Evolutionary conservation across 495 filamentous ascomycete species (phyloP).

Genomic region (Podospora australis): DNA sequence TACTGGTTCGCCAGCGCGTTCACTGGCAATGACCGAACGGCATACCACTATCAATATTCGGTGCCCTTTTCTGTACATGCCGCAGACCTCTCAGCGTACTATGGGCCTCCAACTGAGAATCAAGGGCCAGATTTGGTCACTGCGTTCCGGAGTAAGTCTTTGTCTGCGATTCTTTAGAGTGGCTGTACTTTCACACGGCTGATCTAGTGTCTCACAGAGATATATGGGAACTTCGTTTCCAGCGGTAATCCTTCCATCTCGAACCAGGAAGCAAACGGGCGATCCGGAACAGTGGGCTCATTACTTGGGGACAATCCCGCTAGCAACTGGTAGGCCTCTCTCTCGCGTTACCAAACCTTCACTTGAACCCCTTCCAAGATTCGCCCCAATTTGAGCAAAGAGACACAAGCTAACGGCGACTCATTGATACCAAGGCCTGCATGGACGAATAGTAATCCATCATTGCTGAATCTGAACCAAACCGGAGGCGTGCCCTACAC

Average conservation of each 20-base stretch:
- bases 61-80: conserved; percentile 46
- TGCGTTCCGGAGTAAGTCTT: conserved; percentile 10
- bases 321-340: conserved; percentile 1
- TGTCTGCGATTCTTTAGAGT: background rate
- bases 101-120: conserved; percentile 11
- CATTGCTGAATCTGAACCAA: conserved; percentile 37
- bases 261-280: conserved; percentile 28
- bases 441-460: conserved; percentile 21
- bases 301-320: conserved; percentile 1
- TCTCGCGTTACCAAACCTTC: background rate
- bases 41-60: conserved; percentile 51
- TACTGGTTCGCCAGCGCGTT: conserved; percentile 53
- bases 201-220: conserved; percentile 10
- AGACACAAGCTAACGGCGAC: too few relatives aligned
- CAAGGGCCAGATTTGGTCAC: conserved; percentile 17
- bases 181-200: background rate
- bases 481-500: conserved; percentile 33
- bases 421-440: conserved; percentile 21
- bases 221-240: conserved; percentile 45
- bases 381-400: too few relatives aligned
- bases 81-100: conserved; percentile 30
- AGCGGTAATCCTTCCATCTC: conserved; percentile 38
- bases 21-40: conserved; percentile 21
- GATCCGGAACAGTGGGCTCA: too few relatives aligned
- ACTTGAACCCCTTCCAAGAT: background rate